Percentiles rank a stretch among this genome's conserved stretches.
These are phyloP conservation scores for Penicillium herquei DNA, from an alignment of 495 filamentous ascomycete species.

Conservation along the genomic window DNA sequence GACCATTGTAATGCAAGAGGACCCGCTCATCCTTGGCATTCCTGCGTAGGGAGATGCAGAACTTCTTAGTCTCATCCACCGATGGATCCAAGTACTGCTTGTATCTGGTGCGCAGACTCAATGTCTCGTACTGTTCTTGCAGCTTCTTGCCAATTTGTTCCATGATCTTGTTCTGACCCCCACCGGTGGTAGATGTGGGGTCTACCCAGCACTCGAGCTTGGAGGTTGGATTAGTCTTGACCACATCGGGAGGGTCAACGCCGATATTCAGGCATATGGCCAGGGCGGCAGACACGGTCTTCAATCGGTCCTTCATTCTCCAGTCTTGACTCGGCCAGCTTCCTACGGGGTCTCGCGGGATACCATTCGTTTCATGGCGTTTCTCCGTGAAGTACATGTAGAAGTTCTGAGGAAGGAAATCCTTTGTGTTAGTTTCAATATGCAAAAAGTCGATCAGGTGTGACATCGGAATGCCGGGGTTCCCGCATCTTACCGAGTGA, in stretches of 20 bases:
- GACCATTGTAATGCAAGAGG: conserved; percentile 96
- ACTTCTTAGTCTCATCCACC: conserved; percentile 94
- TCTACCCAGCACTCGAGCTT: conserved; percentile 98
- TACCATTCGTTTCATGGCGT: conserved; percentile 92
- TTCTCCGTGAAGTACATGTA: conserved; percentile 99
- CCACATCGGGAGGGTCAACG: conserved; percentile 92
- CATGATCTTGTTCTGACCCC: conserved; percentile 75
- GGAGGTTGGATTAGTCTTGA: conserved; percentile 89
- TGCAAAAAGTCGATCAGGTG: not conserved
- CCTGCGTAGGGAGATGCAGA: conserved; percentile 80
- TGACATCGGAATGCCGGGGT: not conserved
- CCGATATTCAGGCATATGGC: conserved; percentile 96
- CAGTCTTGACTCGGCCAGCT: conserved; percentile 78
- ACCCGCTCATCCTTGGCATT: conserved; percentile 95
- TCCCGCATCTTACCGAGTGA: conserved; percentile 50
- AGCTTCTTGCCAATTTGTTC: conserved; percentile 94
- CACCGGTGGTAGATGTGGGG: conserved; percentile 65
- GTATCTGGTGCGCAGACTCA: conserved; percentile 91
- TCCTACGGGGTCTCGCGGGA: conserved; percentile 65
- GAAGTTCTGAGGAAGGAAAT: conserved; percentile 50
- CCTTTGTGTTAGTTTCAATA: conserved; percentile 12
- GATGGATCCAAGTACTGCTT: conserved; percentile 96
- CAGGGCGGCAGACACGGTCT: conserved; percentile 92
- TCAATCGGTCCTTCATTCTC: conserved; percentile 94
- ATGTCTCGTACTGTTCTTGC: conserved; percentile 91